Evolutionary conservation across 768 basidiomycete species (phyloP), one percentile per base, ranked within the genome.

Genomic region (Mycena vitilis): DNA sequence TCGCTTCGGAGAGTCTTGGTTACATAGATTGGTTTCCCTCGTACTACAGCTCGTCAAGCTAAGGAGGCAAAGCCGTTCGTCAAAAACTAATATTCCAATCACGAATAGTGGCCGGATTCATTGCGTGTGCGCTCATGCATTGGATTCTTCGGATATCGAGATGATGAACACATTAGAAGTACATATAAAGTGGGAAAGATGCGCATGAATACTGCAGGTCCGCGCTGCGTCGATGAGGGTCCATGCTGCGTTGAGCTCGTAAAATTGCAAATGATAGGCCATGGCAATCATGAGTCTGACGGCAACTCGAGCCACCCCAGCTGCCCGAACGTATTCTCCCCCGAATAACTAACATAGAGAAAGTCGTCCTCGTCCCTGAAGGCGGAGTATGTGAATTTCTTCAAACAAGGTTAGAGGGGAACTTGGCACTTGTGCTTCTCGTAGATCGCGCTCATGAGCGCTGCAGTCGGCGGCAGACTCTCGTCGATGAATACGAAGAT

Each of bases 401-500:
- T 60, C 22, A 34, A 23, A n/a, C 68, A 61, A 30, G 30, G 30
- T 30, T 18, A 59, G 54, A 58, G 48, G 45, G 36, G 5, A 16
- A 86, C 94, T n/a, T n/a, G n/a, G 76, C 70, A 98, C 96, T 99
- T 99, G 87, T 99, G 97, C 81, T 99, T 98, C 82, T 99, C 98
- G 76, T 99, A 99, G 77, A 99, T 98, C 63, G 95, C 91, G 76
- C 95, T 96, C 98, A 99, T 99, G 55, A 99, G 84, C 4, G 97
- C 96, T 16, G 97, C 98, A 1, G 98, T 99, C 49, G 98, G 98
- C 52, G 98, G 98, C 36, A 99, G 87, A 60, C 98, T 95, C 80
- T 99, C 98, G 75, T 99, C 96, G 58, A 99, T 98, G 76, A 99
- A 99, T 81, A 99, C 98, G 85, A 99, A 99, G 83, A 99, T 99